Conservation (phyloP, 2,329 filamentous ascomycete genomes). For the Amphichorda felina region DNA sequence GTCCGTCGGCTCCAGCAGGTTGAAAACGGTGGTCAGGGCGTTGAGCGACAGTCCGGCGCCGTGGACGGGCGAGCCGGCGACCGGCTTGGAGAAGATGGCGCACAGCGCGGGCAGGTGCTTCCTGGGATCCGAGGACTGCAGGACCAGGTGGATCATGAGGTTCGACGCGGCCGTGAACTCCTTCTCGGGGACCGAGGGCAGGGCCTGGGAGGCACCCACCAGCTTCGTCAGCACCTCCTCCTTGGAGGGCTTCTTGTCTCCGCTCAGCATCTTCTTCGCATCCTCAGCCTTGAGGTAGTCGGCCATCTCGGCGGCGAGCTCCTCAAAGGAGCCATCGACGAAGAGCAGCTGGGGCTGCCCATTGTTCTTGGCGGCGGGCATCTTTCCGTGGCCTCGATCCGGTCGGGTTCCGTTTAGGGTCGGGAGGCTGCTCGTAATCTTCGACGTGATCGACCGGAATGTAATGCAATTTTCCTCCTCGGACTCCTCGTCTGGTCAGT, state of each 20-base stretch:
- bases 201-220: constrained; percentile 61
- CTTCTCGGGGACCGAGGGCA: constrained; percentile 87
- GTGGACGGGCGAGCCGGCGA: constrained; percentile 76
- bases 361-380: constrained; percentile 23
- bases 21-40: constrained; percentile 91
- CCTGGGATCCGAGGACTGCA: constrained; percentile 74
- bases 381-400: constrained; percentile 7
- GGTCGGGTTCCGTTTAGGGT: background rate
- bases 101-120: constrained; percentile 83
- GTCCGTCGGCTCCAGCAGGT: constrained; percentile 68
- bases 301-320: constrained; percentile 88
- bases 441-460: too few species aligned
- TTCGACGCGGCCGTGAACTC: constrained; percentile 96
- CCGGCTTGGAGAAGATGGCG: constrained; percentile 76
- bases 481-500: background rate
- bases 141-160: constrained; percentile 84
- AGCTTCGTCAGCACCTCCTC: constrained; percentile 86
- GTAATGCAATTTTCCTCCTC: too few species aligned
- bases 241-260: constrained; percentile 48
- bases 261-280: constrained; percentile 62
- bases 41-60: constrained; percentile 78
- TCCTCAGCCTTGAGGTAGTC: constrained; percentile 82
- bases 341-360: constrained; percentile 51
- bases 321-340: constrained; percentile 87
- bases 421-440: too few species aligned